These are phyloP conservation scores for Fraxinus dipetala DNA, from an alignment of 305 asterid genomes.

Conservation along the genomic window DNA sequence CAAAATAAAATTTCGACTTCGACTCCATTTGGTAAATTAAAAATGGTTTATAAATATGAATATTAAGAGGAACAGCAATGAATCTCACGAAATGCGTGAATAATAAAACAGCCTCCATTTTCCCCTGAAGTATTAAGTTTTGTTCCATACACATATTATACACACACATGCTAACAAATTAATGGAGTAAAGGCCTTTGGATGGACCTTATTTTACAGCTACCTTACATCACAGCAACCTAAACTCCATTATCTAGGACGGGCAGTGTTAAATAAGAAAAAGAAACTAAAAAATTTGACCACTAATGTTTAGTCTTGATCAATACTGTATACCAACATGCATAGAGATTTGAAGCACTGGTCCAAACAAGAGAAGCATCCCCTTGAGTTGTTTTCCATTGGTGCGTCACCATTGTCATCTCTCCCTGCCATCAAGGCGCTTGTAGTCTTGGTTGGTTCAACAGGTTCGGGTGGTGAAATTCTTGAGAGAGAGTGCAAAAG, in stretches of 20 bases:
- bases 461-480: constrained; percentile 66
- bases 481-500: constrained; percentile 70
- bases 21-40: neutral
- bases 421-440: constrained; percentile 77
- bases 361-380: constrained; percentile 72
- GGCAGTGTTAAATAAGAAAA: neutral
- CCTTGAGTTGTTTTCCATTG: constrained; percentile 45
- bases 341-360: constrained; percentile 41
- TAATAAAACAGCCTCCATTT: too few relatives aligned
- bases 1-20: neutral
- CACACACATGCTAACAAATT: neutral
- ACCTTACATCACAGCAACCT: constrained; percentile 62
- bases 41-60: neutral
- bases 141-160: neutral
- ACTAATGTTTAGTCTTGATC: constrained; percentile 9
- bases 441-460: constrained; percentile 56
- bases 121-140: neutral
- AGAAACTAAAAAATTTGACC: constrained; percentile 1
- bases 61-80: neutral
- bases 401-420: constrained; percentile 43
- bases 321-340: neutral
- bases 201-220: constrained; percentile 71
- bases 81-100: neutral
- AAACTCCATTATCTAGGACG: constrained; percentile 34
- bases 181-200: constrained; percentile 59